Percentiles rank a stretch among this genome's conserved stretches.
Evolutionary conservation across 2,329 filamentous ascomycete genomes (phyloP).

Genomic region (Colletotrichum truncatum): DNA sequence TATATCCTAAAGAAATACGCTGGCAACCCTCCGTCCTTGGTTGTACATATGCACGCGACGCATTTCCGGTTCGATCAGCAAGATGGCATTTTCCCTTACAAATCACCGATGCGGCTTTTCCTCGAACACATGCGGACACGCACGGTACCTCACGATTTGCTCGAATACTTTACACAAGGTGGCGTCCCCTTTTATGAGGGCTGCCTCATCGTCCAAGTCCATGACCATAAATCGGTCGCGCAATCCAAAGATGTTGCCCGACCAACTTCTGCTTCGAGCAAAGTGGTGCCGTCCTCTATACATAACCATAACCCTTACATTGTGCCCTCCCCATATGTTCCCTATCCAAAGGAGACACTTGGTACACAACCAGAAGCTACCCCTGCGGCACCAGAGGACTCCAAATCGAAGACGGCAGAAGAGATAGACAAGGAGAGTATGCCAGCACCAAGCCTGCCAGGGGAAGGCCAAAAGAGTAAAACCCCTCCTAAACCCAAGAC

Average conservation of each 20-base stretch:
- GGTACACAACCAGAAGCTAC: conserved; percentile 18
- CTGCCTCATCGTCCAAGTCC: conserved; percentile 92
- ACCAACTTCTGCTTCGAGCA: conserved; percentile 64
- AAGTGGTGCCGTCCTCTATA: conserved; percentile 79
- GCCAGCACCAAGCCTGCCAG: conserved; percentile 58
- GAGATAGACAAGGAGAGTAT: conserved; percentile 68
- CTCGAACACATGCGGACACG: conserved; percentile 80
- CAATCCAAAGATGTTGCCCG: conserved; percentile 68
- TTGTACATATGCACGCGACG: conserved; percentile 84
- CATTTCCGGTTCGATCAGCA: conserved; percentile 95
- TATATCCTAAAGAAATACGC: conserved; percentile 87
- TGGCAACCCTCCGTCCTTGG: conserved; percentile 80
- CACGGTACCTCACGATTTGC: conserved; percentile 88
- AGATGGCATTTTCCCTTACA: conserved; percentile 91
- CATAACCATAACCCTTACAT: conserved; percentile 93
- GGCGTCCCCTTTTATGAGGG: conserved; percentile 91
- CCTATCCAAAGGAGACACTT: conserved; percentile 71
- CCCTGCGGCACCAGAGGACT: conserved; percentile 39
- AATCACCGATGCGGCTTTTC: conserved; percentile 86
- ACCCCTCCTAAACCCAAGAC: conserved; percentile 68
- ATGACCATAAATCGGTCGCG: conserved; percentile 80
- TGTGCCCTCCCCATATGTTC: conserved; percentile 86
- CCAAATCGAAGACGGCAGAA: conserved; percentile 49
- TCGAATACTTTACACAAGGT: conserved; percentile 77
- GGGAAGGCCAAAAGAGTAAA: conserved; percentile 55